These are phyloP conservation scores for Starmerella bombi DNA, from an alignment of 805 yeast genomes.

Conservation along the genomic window DNA sequence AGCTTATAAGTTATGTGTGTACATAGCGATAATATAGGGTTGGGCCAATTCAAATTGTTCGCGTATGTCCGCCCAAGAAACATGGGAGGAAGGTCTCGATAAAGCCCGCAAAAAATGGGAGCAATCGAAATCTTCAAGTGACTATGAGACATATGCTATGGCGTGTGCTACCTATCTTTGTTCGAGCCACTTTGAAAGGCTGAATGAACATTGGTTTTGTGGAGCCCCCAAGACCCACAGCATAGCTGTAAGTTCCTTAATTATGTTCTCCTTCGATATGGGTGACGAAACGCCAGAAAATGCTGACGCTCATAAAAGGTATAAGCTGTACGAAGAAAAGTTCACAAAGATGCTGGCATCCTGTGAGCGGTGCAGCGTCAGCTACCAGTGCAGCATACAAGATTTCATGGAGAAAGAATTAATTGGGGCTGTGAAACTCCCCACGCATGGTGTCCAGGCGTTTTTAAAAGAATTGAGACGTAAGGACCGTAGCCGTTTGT, in stretches of 20 bases:
- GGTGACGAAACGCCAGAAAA: slow-evolving; percentile 6
- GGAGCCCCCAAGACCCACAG: not conserved
- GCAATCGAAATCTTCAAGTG: not conserved
- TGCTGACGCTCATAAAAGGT: slow-evolving; percentile 1
- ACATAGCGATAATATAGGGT: no score
- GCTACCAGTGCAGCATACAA: slow-evolving; percentile 9
- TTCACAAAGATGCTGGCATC: slow-evolving; percentile 3
- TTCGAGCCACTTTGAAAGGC: not conserved
- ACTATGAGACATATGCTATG: slow-evolving; percentile 11
- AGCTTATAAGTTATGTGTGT: no score
- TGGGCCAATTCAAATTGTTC: not conserved
- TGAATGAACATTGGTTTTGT: slow-evolving; percentile 19
- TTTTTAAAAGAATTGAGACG: slow-evolving; percentile 7
- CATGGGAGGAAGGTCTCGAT: slow-evolving; percentile 5
- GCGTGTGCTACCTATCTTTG: slow-evolving; percentile 12
- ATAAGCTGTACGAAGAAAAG: not conserved
- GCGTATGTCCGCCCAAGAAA: slow-evolving; percentile 4
- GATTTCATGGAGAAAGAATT: slow-evolving; percentile 5
- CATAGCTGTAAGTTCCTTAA: slow-evolving; percentile 13
- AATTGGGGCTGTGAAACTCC: not conserved
- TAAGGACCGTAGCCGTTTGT: slow-evolving; percentile 10
- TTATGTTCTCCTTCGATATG: slow-evolving; percentile 12
- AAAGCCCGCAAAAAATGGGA: slow-evolving; percentile 8
- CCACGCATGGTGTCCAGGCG: not conserved
- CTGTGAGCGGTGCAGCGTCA: slow-evolving; percentile 12